Percentiles rank a stretch among this genome's conserved stretches.
phyloP scores from a whole-genome alignment of 2,329 filamentous ascomycete genomes.

The Talaromyces sp. region DNA sequence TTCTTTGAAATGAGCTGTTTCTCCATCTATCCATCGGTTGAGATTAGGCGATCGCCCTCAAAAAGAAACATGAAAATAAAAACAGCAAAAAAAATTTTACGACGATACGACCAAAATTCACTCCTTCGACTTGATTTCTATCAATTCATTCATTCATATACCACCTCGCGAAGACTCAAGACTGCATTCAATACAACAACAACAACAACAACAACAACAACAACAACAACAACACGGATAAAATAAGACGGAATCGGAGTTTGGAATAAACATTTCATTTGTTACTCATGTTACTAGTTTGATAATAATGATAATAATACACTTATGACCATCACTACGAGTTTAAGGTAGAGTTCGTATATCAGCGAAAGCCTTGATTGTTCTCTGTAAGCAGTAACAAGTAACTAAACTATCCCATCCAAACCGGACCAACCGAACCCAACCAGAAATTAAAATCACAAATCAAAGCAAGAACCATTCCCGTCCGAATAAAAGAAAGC shows the following conservation, averaged over 20 bases:
- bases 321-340: neutral
- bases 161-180: slow-evolving; percentile 6
- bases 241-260: neutral
- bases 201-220: neutral
- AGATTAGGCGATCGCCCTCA: neutral
- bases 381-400: neutral
- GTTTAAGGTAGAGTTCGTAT: no score
- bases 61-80: neutral
- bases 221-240: neutral
- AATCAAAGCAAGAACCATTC: neutral
- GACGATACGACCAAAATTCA: neutral
- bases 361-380: neutral
- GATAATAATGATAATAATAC: neutral
- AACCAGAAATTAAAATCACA: neutral
- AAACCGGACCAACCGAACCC: neutral
- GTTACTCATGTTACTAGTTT: neutral
- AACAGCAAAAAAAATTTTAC: neutral
- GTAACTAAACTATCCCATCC: slow-evolving; percentile 3
- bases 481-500: neutral
- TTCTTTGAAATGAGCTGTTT: neutral
- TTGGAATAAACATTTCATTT: slow-evolving; percentile 5
- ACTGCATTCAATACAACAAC: neutral
- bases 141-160: neutral
- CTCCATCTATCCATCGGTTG: neutral
- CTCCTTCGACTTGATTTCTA: neutral